phyloP scores from a whole-genome alignment of 2,329 filamentous ascomycete genomes.

The Penicillium sp. region DNA sequence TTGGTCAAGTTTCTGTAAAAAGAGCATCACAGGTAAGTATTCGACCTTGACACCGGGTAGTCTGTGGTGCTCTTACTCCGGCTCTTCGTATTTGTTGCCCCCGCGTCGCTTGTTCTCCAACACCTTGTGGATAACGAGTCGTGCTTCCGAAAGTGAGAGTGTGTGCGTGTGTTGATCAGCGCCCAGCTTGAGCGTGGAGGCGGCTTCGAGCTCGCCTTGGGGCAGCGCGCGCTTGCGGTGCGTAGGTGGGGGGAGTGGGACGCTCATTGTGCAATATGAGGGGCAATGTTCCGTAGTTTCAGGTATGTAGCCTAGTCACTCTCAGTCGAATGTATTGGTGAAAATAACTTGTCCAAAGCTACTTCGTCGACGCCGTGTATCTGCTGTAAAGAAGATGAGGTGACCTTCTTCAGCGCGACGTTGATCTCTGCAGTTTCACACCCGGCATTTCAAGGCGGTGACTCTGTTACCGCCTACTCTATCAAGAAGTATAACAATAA shows the following conservation, averaged over 20 bases:
- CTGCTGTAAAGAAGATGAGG: background rate
- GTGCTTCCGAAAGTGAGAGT: conserved; percentile 86
- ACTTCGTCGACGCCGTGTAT: background rate
- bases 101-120: conserved; percentile 75
- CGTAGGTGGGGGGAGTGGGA: conserved; percentile 35
- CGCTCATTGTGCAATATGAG: conserved; percentile 24
- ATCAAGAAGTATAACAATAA: background rate
- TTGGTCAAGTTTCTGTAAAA: conserved; percentile 65
- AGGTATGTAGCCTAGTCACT: too few species aligned
- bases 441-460: conserved; percentile 25
- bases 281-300: background rate
- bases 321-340: background rate
- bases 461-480: conserved; percentile 4
- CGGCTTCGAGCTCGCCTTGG: conserved; percentile 76
- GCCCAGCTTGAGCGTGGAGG: conserved; percentile 76
- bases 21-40: background rate
- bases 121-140: conserved; percentile 86
- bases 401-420: conserved; percentile 1
- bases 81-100: conserved; percentile 79
- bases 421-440: conserved; percentile 15
- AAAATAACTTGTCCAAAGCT: background rate
- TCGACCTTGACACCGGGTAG: background rate
- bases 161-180: conserved; percentile 92
- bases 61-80: conserved; percentile 60
- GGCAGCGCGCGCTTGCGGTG: conserved; percentile 42